Evolutionary conservation across 139 green algal species (phyloP).

Genomic region (Gonium pectorale): DNA sequence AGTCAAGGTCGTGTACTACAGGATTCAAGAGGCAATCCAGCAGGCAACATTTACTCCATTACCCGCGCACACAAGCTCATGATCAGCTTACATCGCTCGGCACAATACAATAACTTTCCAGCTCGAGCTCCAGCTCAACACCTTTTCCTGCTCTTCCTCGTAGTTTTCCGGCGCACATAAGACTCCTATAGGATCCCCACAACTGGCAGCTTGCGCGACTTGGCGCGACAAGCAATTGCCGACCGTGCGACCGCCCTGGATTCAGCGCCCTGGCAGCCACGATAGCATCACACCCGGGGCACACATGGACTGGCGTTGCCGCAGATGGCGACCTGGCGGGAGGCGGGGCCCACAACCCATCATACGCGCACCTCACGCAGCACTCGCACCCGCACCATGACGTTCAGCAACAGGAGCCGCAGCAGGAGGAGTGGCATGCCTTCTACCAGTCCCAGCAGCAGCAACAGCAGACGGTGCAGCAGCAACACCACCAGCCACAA

Average conservation of each 20-base stretch:
- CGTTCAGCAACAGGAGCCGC: not conserved
- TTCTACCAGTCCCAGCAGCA: slow-evolving; percentile 2
- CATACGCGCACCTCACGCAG: slow-evolving; percentile 2
- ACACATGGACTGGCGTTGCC: slow-evolving; percentile 4
- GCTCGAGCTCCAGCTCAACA: no score
- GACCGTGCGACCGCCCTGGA: not conserved
- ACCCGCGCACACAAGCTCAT: no score
- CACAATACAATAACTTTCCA: no score
- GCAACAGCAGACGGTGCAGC: not conserved
- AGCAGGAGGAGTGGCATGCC: slow-evolving; percentile 24
- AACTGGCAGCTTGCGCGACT: no score
- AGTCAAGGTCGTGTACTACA: no score
- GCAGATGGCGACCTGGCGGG: slow-evolving; percentile 30
- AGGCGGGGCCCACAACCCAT: not conserved
- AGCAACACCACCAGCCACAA: not conserved
- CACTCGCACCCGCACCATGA: slow-evolving; percentile 8
- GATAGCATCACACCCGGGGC: slow-evolving; percentile 9
- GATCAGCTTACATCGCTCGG: no score
- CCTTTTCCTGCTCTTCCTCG: no score
- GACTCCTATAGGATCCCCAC: no score
- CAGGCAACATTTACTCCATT: no score
- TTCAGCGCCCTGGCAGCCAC: not conserved
- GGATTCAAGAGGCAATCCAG: no score
- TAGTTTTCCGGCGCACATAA: no score
- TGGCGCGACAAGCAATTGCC: not conserved